A percentile compares a stretch with the other conserved stretches of the same genome.
Conservation (phyloP, 345 rosid species). For the Arabis alpina region DNA sequence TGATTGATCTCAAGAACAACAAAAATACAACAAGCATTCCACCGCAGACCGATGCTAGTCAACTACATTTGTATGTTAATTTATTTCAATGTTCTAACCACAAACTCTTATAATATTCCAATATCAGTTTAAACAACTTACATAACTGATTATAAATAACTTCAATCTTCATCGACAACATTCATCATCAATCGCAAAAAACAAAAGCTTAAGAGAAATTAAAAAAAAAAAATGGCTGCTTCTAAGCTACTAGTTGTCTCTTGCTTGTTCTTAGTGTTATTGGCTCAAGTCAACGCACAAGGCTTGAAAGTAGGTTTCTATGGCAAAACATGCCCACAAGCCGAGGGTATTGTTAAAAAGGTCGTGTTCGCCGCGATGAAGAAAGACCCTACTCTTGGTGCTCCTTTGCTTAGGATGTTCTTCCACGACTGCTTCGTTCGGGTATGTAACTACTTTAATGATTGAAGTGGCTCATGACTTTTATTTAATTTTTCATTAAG, state of each 20-base stretch:
- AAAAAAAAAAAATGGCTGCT: conserved; percentile 22
- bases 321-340: conserved; percentile 39
- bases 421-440: conserved; percentile 70
- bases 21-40: conserved; percentile 39
- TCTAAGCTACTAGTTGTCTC: conserved; percentile 28
- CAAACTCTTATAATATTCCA: conserved; percentile 33
- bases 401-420: conserved; percentile 66
- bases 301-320: conserved; percentile 51
- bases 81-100: conserved; percentile 42
- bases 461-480: background rate
- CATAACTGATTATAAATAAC: conserved; percentile 33
- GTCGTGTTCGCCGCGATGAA: conserved; percentile 48
- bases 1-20: conserved; percentile 34
- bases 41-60: conserved; percentile 36
- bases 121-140: conserved; percentile 1
- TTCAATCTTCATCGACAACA: conserved; percentile 36
- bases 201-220: conserved; percentile 13
- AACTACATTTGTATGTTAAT: conserved; percentile 35
- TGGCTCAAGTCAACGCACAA: conserved; percentile 32
- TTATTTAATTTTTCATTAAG: background rate
- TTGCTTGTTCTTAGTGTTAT: conserved; percentile 31
- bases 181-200: conserved; percentile 36
- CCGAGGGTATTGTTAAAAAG: conserved; percentile 46
- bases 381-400: conserved; percentile 42
- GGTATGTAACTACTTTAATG: conserved; percentile 41